phyloP scores from a whole-genome alignment of 192 early-diverging fungal species.

The Entomortierella lignicola region DNA sequence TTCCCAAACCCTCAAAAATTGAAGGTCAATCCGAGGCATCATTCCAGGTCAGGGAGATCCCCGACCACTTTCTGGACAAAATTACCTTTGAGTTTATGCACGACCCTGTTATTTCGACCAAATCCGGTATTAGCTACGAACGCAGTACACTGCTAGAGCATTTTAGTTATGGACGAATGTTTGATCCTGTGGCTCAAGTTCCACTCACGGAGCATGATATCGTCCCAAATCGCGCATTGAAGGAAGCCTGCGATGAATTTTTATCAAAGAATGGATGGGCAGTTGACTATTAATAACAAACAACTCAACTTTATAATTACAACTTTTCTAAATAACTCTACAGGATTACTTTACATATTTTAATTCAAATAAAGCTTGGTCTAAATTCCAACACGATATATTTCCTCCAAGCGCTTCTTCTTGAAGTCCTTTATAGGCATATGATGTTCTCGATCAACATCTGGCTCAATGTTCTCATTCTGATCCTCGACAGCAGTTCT shows the following conservation, averaged over 20 bases:
- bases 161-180: constrained; percentile 81
- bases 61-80: constrained; percentile 73
- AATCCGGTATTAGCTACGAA: constrained; percentile 79
- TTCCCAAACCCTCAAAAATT: neutral
- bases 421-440: constrained; percentile 43
- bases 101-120: constrained; percentile 74
- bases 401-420: constrained; percentile 46
- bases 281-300: constrained; percentile 53
- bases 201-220: constrained; percentile 75
- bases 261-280: constrained; percentile 73
- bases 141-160: constrained; percentile 79
- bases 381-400: constrained; percentile 30
- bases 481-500: neutral
- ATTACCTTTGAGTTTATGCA: constrained; percentile 89
- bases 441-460: constrained; percentile 24
- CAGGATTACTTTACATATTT: too few relatives aligned
- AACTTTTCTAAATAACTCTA: too few relatives aligned
- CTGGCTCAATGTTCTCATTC: constrained; percentile 4
- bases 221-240: constrained; percentile 80
- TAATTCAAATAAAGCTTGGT: too few relatives aligned
- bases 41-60: constrained; percentile 54
- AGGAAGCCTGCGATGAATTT: constrained; percentile 73
- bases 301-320: too few relatives aligned
- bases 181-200: constrained; percentile 81
- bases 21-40: neutral